Conservation (phyloP, 352 stramenopile genomes). For the Globisporangium takayamanum region DNA sequence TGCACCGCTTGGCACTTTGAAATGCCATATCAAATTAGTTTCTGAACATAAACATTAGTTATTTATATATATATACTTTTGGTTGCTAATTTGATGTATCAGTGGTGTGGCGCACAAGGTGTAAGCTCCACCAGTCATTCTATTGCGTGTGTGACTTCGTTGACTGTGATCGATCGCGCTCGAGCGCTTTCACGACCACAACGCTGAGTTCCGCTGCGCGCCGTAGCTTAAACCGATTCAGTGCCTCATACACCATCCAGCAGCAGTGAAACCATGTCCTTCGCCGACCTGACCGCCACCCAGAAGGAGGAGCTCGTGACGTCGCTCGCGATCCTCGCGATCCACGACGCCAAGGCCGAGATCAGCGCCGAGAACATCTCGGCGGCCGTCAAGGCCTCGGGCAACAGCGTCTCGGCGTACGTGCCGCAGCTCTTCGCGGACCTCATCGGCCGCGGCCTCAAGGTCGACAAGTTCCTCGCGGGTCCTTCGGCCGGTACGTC, state of each 20-base stretch:
- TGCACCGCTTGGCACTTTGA: too few relatives aligned
- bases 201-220: constrained; percentile 65
- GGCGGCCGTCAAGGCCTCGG: constrained; percentile 66
- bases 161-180: too few relatives aligned
- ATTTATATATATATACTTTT: too few relatives aligned
- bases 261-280: constrained; percentile 61
- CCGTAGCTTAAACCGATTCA: constrained; percentile 85
- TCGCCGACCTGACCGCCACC: constrained; percentile 74
- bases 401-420: constrained; percentile 75
- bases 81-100: too few relatives aligned
- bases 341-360: constrained; percentile 69
- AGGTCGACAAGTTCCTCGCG: constrained; percentile 86
- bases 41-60: too few relatives aligned
- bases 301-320: constrained; percentile 84
- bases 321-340: constrained; percentile 76
- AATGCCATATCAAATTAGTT: too few relatives aligned
- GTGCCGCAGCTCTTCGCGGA: constrained; percentile 79
- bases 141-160: not conserved
- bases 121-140: not conserved
- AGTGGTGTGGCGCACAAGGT: not conserved
- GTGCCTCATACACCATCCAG: constrained; percentile 40
- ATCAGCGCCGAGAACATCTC: constrained; percentile 76
- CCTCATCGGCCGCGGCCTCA: constrained; percentile 71
- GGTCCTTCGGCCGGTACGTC: constrained; percentile 80
- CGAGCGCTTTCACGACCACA: constrained; percentile 2